Percentiles rank a stretch among this genome's conserved stretches.
Conservation (phyloP, 306 rosid species). For the Pterocarpus macrocarpus region DNA sequence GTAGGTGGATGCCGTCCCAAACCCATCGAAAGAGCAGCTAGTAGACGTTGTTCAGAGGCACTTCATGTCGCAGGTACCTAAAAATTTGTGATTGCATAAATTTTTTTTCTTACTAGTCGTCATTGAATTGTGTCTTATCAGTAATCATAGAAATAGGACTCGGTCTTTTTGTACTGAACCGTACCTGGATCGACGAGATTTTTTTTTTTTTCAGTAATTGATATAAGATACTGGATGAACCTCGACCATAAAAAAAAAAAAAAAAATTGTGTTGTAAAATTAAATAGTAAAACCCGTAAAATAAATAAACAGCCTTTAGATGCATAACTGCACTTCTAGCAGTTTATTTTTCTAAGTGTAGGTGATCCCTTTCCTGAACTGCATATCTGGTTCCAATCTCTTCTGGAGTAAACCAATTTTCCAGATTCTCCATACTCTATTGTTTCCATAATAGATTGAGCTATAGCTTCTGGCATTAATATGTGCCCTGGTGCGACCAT, state of each 20-base stretch:
- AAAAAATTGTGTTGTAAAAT: background rate
- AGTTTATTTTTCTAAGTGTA: too few relatives aligned
- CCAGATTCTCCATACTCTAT: background rate
- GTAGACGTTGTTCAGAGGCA: conserved; percentile 97
- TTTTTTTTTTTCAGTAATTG: background rate
- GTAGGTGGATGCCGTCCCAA: conserved; percentile 90
- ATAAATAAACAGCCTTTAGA: background rate
- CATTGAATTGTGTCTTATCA: background rate
- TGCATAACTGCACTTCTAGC: background rate
- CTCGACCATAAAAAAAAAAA: background rate
- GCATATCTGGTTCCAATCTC: conserved; percentile 16
- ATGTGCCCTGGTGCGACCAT: conserved; percentile 10
- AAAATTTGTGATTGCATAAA: background rate
- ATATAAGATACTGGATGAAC: background rate
- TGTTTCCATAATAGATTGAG: background rate
- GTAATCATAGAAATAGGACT: background rate
- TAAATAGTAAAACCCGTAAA: background rate
- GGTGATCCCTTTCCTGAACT: background rate
- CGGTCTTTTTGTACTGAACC: background rate
- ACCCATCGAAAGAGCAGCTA: conserved; percentile 95
- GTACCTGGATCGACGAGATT: background rate
- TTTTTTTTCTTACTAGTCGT: conserved; percentile 3
- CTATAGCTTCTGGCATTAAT: background rate
- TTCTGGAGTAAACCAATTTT: background rate
- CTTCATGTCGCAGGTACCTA: conserved; percentile 94